phyloP scores from a whole-genome alignment of 2,329 filamentous ascomycete species.

The Tolypocladium nubicola region DNA sequence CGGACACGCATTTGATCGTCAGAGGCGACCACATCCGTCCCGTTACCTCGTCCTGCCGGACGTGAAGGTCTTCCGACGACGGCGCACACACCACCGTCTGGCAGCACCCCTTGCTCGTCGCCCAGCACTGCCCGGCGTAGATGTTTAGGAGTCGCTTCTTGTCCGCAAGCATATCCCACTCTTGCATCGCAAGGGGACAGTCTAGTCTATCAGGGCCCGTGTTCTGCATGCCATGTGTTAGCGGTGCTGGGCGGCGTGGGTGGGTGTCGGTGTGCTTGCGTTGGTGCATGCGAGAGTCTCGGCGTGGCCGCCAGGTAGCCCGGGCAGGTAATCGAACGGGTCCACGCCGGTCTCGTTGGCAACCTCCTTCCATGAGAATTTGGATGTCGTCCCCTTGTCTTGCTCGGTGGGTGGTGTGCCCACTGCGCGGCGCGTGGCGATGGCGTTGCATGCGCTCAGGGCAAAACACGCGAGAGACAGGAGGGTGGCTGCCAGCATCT shows the following conservation, averaged over 20 bases:
- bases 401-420: neutral
- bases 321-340: neutral
- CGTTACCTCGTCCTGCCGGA: neutral
- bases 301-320: neutral
- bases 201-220: neutral
- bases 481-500: neutral
- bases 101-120: neutral
- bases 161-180: neutral
- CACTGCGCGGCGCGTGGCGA: neutral
- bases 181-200: neutral
- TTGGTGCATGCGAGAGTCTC: neutral
- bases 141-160: neutral
- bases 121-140: neutral
- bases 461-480: neutral
- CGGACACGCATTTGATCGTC: neutral
- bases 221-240: neutral
- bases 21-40: neutral
- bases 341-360: neutral
- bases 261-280: neutral
- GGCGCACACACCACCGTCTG: neutral
- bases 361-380: neutral
- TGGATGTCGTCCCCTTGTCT: neutral
- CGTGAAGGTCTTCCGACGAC: neutral
- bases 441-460: neutral
- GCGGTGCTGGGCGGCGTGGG: neutral